Base-by-base conservation (phyloP, 169 alveolate genomes). In the Cardiosporidium cionae region DNA sequence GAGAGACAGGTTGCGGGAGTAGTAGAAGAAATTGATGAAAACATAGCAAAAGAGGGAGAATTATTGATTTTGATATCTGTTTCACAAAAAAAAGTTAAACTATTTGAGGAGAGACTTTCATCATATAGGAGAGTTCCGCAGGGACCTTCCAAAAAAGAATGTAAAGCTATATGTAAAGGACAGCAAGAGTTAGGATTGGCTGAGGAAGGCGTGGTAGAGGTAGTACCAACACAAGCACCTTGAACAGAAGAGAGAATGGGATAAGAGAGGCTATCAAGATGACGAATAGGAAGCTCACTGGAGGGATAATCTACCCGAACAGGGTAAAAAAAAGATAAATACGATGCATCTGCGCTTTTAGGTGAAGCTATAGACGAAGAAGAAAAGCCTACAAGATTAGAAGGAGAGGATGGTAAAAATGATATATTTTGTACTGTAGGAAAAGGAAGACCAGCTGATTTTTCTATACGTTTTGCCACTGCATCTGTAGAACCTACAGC, bases 1-100 rank as follows among this genome's bases (percentile, higher is more conserved):
- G 79, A 74, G 76, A 69, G 76, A 67, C 89, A 83, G 16, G 75
- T n/a, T n/a, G n/a, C n/a, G n/a, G n/a, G n/a, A n/a, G n/a, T n/a
- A n/a, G n/a, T n/a, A n/a, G n/a, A n/a, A n/a, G n/a, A n/a, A n/a
- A n/a, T n/a, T n/a, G n/a, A n/a, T n/a, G n/a, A n/a, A n/a, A n/a
- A n/a, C n/a, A n/a, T n/a, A n/a, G n/a, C n/a, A n/a, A n/a, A n/a
- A n/a, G n/a, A n/a, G n/a, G n/a, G n/a, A n/a, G n/a, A 74, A 7
- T 52, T 35, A 29, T 68, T 62, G n/a, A 65, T 76, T 34, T 32
- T 74, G 36, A 72, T 72, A 37, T 70, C 71, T 58, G 63, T 69
- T 65, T 52, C 68, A 35, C 78, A 77, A 65, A 70, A 77, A 27
- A 71, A 32, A 1, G 64, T 31, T 28, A 77, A 74, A 1, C 72